Evolutionary conservation across 202 grass and related monocot species (phyloP).

Genomic region (Zizania palustris): DNA sequence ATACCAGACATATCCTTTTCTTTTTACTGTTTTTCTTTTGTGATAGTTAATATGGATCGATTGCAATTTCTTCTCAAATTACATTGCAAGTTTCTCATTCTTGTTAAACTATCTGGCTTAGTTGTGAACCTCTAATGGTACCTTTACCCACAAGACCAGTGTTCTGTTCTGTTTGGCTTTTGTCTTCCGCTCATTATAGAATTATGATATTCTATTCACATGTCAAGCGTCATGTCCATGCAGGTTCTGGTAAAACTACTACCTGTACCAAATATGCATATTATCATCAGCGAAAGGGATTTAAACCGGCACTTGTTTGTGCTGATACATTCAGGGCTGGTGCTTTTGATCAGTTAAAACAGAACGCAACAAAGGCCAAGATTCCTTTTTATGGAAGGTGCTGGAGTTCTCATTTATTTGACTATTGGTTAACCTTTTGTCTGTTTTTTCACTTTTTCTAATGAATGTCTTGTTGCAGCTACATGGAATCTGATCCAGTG

Average conservation of each 20-base stretch:
- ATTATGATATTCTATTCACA: slow-evolving; percentile 7
- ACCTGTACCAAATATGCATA: slow-evolving; percentile 96
- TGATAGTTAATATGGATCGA: background rate
- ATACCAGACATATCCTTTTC: background rate
- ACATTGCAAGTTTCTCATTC: slow-evolving; percentile 3
- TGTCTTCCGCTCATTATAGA: slow-evolving; percentile 13
- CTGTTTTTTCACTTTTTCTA: slow-evolving; percentile 3
- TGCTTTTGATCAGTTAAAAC: slow-evolving; percentile 98
- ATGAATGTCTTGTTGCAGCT: slow-evolving; percentile 49
- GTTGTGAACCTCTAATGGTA: background rate
- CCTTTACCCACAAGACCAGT: background rate
- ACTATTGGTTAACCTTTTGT: slow-evolving; percentile 13
- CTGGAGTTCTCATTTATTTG: slow-evolving; percentile 5
- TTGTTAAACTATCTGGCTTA: background rate
- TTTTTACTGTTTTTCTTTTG: background rate
- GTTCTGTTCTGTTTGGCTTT: slow-evolving; percentile 7
- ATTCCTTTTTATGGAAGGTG: slow-evolving; percentile 98
- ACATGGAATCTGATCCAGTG: slow-evolving; percentile 91
- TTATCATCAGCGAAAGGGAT: slow-evolving; percentile 96
- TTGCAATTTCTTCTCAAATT: slow-evolving; percentile 6
- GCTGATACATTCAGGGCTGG: slow-evolving; percentile 98
- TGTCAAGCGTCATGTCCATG: background rate
- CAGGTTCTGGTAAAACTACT: slow-evolving; percentile 96
- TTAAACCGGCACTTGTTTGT: slow-evolving; percentile 89
- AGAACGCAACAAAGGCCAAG: slow-evolving; percentile 97